Evolutionary conservation across 352 stramenopile genomes (phyloP).

Genomic region (Blastocystis sp.): DNA sequence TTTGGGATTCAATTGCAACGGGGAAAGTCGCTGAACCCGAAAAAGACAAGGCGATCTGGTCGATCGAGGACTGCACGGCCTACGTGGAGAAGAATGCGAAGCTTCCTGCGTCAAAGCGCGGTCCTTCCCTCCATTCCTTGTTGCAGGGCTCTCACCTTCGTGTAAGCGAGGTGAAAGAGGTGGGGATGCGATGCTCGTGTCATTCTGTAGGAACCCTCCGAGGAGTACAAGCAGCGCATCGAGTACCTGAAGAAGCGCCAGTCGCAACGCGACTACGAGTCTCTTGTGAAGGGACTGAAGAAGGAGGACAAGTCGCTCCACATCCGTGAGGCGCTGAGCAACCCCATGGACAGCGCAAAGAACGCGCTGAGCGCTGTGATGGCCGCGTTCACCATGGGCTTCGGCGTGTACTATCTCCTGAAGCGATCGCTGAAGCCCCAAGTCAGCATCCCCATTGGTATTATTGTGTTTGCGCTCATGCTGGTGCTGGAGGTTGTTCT

Average conservation of each 20-base stretch:
- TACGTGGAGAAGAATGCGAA: neutral
- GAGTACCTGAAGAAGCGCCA: neutral
- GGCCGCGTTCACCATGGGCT: slow-evolving; percentile 16
- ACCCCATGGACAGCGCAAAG: slow-evolving; percentile 36
- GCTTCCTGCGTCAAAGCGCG: neutral
- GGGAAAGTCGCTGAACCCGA: neutral
- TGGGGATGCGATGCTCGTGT: neutral
- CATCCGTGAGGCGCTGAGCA: slow-evolving; percentile 15
- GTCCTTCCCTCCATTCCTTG: neutral
- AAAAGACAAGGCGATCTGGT: neutral
- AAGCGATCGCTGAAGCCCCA: neutral
- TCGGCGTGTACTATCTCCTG: slow-evolving; percentile 9
- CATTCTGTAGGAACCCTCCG: neutral
- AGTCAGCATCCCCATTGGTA: neutral
- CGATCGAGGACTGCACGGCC: slow-evolving; percentile 10
- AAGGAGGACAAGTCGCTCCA: neutral
- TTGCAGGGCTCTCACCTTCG: neutral
- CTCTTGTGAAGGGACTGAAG: neutral
- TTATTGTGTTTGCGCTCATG: slow-evolving; percentile 25
- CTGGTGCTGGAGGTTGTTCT: slow-evolving; percentile 18
- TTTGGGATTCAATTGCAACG: neutral
- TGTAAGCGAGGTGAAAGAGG: neutral
- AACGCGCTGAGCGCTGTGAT: neutral
- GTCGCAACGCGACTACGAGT: slow-evolving; percentile 5
- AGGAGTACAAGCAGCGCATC: slow-evolving; percentile 24